Evolutionary conservation across 1,284 basidiomycete species (phyloP).

Genomic region (Mycosarcoma mackinlayi): DNA sequence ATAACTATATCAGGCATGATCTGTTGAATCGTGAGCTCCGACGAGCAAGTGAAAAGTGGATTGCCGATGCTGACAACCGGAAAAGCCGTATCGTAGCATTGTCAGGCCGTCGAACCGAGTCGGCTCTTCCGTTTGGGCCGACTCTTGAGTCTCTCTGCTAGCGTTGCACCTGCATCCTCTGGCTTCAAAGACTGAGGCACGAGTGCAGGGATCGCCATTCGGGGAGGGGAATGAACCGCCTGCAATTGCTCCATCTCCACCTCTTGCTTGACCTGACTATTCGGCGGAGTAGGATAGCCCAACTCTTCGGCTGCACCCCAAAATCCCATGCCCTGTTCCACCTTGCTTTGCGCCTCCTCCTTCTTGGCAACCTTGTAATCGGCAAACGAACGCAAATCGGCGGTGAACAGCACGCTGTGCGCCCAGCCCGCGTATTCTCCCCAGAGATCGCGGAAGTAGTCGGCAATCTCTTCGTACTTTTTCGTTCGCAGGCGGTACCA

Average conservation of each 20-base stretch:
- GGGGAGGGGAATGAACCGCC: constrained; percentile 31
- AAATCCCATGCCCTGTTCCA: constrained; percentile 8
- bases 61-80: not conserved
- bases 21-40: no score
- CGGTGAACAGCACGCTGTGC: constrained; percentile 64
- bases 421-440: constrained; percentile 67
- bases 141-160: constrained; percentile 37
- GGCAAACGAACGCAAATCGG: constrained; percentile 59
- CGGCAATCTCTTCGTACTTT: constrained; percentile 64
- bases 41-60: no score
- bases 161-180: constrained; percentile 7
- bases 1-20: no score
- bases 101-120: not conserved
- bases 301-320: constrained; percentile 11
- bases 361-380: constrained; percentile 46
- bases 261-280: constrained; percentile 18
- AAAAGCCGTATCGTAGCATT: not conserved
- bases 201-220: constrained; percentile 22
- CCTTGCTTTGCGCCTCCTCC: constrained; percentile 29
- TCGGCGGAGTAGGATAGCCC: constrained; percentile 18
- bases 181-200: constrained; percentile 16
- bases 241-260: constrained; percentile 7
- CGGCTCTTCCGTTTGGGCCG: constrained; percentile 41
- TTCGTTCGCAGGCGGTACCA: constrained; percentile 62
- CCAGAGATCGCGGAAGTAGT: constrained; percentile 61